phyloP scores from a whole-genome alignment of 805 yeast genomes.

The Clavispora carvajalis region DNA sequence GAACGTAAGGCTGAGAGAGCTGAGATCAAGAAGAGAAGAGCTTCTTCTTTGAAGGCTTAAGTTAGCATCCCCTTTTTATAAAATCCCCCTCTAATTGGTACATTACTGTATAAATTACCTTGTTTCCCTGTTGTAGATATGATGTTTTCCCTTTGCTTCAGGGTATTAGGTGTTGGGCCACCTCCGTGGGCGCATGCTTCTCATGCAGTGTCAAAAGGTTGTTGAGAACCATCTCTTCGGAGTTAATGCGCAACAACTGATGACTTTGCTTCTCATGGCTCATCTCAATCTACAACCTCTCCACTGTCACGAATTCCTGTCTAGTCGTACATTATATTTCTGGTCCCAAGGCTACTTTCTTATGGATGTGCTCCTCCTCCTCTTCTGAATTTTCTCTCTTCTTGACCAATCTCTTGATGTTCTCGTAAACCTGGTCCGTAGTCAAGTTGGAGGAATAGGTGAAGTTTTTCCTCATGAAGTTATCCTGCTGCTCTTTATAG shows the following conservation, averaged over 20 bases:
- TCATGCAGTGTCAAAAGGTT: too few species aligned
- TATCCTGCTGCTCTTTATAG: slow-evolving; percentile 62
- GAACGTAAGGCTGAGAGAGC: slow-evolving; percentile 98
- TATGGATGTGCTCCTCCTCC: slow-evolving; percentile 6
- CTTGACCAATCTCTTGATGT: slow-evolving; percentile 46
- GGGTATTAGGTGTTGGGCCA: too few species aligned
- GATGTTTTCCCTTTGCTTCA: too few species aligned
- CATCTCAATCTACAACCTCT: too few species aligned
- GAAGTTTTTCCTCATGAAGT: slow-evolving; percentile 54
- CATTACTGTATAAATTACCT: slow-evolving; percentile 12
- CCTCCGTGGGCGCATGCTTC: too few species aligned
- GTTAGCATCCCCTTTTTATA: slow-evolving; percentile 12
- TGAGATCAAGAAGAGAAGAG: slow-evolving; percentile 99
- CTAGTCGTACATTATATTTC: too few species aligned
- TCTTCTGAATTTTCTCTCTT: slow-evolving; percentile 17
- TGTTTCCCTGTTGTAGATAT: slow-evolving; percentile 5
- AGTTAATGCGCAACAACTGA: too few species aligned
- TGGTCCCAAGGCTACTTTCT: slow-evolving; percentile 3
- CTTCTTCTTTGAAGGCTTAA: slow-evolving; percentile 95
- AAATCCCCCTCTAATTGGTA: slow-evolving; percentile 15
- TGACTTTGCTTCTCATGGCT: too few species aligned
- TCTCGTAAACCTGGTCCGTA: slow-evolving; percentile 56
- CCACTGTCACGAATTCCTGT: too few species aligned
- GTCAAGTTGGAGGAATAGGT: slow-evolving; percentile 43
- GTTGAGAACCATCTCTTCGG: too few species aligned